A percentile compares a stretch with the other conserved stretches of the same genome.
Conservation (phyloP, 23 red algal genomes). For the Rhodosorus marinus region DNA sequence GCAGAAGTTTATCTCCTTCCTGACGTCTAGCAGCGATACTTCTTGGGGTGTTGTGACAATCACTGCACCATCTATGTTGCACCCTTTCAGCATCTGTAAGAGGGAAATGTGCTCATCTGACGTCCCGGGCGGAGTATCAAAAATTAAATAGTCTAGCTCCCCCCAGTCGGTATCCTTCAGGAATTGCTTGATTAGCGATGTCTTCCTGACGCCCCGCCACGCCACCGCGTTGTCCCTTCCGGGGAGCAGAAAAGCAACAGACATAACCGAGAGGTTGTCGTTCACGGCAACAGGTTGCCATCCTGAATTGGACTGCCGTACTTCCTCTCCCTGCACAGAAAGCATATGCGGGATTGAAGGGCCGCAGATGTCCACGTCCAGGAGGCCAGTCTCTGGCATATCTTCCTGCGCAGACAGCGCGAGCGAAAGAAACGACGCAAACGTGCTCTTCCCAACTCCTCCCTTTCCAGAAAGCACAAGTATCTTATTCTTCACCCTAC, state of each 20-base stretch:
- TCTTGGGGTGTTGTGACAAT: conserved; percentile 95
- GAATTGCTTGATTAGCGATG: conserved; percentile 89
- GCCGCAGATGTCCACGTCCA: conserved; percentile 91
- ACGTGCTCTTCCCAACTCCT: conserved; percentile 79
- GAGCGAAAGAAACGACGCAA: conserved; percentile 50
- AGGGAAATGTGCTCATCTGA: conserved; percentile 97
- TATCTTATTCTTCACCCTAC: conserved; percentile 34
- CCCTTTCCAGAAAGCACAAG: conserved; percentile 87
- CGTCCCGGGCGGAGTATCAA: conserved; percentile 88
- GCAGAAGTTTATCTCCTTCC: conserved; percentile 92
- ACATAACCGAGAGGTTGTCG: conserved; percentile 85
- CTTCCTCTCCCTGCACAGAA: conserved; percentile 42
- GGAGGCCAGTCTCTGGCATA: conserved; percentile 26
- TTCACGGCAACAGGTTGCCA: conserved; percentile 79
- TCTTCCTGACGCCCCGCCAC: conserved; percentile 85
- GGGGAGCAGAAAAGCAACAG: conserved; percentile 84
- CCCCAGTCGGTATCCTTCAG: conserved; percentile 87
- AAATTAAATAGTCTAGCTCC: conserved; percentile 77
- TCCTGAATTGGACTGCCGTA: conserved; percentile 52
- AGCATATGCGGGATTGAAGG: conserved; percentile 74
- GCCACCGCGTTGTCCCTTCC: conserved; percentile 69
- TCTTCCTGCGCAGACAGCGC: conserved; percentile 16
- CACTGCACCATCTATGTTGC: conserved; percentile 42
- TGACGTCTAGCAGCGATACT: conserved; percentile 69
- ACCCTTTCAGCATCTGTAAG: conserved; percentile 48